These are phyloP conservation scores for Debaryomyces robertsiae DNA, from an alignment of 1,139 yeast species.

Conservation along the genomic window DNA sequence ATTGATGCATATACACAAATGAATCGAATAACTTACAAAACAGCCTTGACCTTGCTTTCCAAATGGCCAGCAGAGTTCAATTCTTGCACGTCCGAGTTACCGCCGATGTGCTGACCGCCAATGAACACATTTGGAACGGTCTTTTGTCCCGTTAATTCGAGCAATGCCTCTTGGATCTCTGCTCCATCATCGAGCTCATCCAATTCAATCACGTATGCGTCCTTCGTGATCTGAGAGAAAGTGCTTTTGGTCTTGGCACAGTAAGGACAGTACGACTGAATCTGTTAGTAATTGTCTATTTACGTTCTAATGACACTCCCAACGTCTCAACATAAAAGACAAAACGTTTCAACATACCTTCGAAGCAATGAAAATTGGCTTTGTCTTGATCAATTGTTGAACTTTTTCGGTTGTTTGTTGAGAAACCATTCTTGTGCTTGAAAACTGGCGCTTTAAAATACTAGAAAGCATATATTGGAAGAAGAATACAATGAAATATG, in stretches of 20 bases:
- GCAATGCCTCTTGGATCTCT: conserved; percentile 74
- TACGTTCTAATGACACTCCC: no score
- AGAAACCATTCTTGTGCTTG: conserved; percentile 36
- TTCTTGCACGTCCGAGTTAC: conserved; percentile 82
- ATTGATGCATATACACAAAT: no score
- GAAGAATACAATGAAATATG: not conserved
- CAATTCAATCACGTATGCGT: conserved; percentile 67
- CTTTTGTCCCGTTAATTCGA: conserved; percentile 79
- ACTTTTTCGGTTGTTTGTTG: conserved; percentile 59
- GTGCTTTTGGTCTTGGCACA: conserved; percentile 67
- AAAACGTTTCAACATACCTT: conserved; percentile 54
- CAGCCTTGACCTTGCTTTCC: conserved; percentile 42
- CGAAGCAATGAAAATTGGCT: conserved; percentile 82
- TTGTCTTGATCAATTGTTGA: conserved; percentile 61
- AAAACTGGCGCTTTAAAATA: conserved; percentile 14
- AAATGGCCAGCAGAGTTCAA: conserved; percentile 44
- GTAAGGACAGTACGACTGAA: conserved; percentile 62
- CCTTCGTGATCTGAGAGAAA: conserved; percentile 49
- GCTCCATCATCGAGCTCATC: conserved; percentile 49
- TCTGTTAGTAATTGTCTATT: conserved; percentile 22
- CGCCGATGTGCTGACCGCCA: conserved; percentile 90
- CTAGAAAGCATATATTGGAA: conserved; percentile 13
- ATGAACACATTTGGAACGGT: conserved; percentile 94
- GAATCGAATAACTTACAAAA: conserved; percentile 27
- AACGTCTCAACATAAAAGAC: no score